A percentile compares a stretch with the other conserved stretches of the same genome.
These are phyloP conservation scores for Lignosus rhinocerotis DNA, from an alignment of 1,284 basidiomycete genomes.

Conservation along the genomic window DNA sequence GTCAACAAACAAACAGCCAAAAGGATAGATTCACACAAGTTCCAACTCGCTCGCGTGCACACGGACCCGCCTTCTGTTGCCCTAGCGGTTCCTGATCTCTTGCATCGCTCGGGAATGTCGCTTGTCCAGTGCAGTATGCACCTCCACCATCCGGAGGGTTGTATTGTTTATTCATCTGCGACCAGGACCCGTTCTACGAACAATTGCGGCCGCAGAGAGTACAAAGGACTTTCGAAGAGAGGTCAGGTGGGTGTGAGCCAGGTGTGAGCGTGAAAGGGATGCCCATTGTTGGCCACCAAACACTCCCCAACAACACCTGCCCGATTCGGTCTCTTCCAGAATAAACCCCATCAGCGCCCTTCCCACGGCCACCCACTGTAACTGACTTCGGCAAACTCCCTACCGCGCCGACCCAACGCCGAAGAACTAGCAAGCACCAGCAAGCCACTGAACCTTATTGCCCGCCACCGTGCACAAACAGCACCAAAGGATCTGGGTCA, in stretches of 20 bases:
- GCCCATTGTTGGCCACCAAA: constrained; percentile 23
- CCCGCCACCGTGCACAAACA: constrained; percentile 28
- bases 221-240: constrained; percentile 15
- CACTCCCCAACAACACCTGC: constrained; percentile 25
- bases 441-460: constrained; percentile 40
- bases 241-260: constrained; percentile 6
- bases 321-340: constrained; percentile 8
- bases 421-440: constrained; percentile 33
- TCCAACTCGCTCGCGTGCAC: constrained; percentile 7
- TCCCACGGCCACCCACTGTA: constrained; percentile 15
- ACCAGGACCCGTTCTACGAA: constrained; percentile 1
- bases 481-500: constrained; percentile 29
- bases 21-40: constrained; percentile 5
- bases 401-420: constrained; percentile 9
- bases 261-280: constrained; percentile 25
- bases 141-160: not conserved
- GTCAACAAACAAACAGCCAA: constrained; percentile 20
- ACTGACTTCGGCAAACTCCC: not conserved
- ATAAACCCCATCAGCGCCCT: constrained; percentile 2
- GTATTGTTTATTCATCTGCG: not conserved
- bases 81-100: constrained; percentile 18
- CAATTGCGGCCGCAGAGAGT: constrained; percentile 17
- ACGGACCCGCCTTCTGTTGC: constrained; percentile 14
- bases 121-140: not conserved
- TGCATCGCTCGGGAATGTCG: not conserved